Base-by-base conservation (phyloP, 2,329 filamentous ascomycete species). In the Arachnomyces sp. region DNA sequence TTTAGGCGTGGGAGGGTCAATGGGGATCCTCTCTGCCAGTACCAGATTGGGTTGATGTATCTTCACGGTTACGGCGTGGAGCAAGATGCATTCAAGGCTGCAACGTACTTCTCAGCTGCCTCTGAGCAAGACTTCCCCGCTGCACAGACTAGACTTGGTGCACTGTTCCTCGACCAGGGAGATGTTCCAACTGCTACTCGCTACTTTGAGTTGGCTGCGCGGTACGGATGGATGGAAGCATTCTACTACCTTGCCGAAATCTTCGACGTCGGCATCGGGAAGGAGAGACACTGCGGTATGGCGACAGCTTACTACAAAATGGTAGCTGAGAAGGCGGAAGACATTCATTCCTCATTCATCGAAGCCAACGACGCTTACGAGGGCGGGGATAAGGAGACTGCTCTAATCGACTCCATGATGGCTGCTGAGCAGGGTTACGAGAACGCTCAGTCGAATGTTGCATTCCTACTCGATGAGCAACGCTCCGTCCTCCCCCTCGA, bases 371-470 rank as follows among this genome's bases (percentile, higher is more conserved):
- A 79, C 34, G 88, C 87, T 0, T 93, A 85, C 54, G 81, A 86
- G 41, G 71, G 76, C 13, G 86, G 87, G 3, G 84, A 94, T 54
- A 72, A 79, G 20, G 86, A 94, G 52, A 73, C 82, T 17, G 89
- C 89, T 2, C 73, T 94, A 36, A 73, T 94, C 13, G 74, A 81
- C 39, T 89, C 88, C 48, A 76, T 94, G 57, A 82, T 92, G 73
- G 87, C 86, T 1, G 89, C 89, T 1, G 89, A 95, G 58, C 88
- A 94, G 63, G 89, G 89, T 11, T 94, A 92, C 50, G 89, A 95
- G 58, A 78, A 76, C 48, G 87, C 83, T 0, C 89, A 95, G 62
- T 85, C 87, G 38, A 95, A 95, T 45, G 84, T 94, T 2, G 89
- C 87, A 4, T 92, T 81, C 57, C 72, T 95, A 44, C 74, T 95